A percentile compares a stretch with the other conserved stretches of the same genome.
Conservation (phyloP, 2,329 filamentous ascomycete genomes). For the Nakataea oryzae region DNA sequence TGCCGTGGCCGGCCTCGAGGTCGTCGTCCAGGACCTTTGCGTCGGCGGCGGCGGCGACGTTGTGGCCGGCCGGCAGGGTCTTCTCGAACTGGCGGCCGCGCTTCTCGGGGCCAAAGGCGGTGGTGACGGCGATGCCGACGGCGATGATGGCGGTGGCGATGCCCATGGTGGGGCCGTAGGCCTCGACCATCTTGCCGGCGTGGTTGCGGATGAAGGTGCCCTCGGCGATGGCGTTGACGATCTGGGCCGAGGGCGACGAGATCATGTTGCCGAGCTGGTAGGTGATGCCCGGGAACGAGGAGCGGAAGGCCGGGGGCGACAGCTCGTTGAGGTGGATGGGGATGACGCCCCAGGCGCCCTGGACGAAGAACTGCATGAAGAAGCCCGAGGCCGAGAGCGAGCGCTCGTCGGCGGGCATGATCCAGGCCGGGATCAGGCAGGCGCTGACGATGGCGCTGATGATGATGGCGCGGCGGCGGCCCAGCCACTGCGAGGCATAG, state of each 20-base stretch:
- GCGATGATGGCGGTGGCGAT: conserved; percentile 69
- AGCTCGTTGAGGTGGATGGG: conserved; percentile 72
- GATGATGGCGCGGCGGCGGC: conserved; percentile 60
- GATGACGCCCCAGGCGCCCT: conserved; percentile 69
- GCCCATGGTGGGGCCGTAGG: conserved; percentile 67
- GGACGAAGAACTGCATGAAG: conserved; percentile 62
- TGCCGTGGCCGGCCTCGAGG: background rate
- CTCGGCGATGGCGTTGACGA: conserved; percentile 66
- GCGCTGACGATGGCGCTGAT: conserved; percentile 48
- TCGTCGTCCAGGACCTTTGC: conserved; percentile 6
- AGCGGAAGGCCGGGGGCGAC: conserved; percentile 60
- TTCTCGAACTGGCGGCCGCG: conserved; percentile 60
- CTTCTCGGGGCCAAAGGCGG: conserved; percentile 64
- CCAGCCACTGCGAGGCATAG: conserved; percentile 65
- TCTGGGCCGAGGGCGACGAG: conserved; percentile 59
- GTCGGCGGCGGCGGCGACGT: conserved; percentile 13
- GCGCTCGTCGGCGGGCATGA: conserved; percentile 49
- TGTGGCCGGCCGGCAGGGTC: conserved; percentile 26
- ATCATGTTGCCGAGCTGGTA: conserved; percentile 74
- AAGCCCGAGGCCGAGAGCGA: conserved; percentile 55
- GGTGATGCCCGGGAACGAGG: conserved; percentile 62
- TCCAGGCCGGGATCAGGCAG: conserved; percentile 59
- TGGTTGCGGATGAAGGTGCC: conserved; percentile 41
- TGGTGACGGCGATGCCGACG: conserved; percentile 55
- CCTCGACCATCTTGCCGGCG: conserved; percentile 48